These are phyloP conservation scores for Moesziomyces antarcticus DNA, from an alignment of 1,284 basidiomycete species.

Conservation along the genomic window DNA sequence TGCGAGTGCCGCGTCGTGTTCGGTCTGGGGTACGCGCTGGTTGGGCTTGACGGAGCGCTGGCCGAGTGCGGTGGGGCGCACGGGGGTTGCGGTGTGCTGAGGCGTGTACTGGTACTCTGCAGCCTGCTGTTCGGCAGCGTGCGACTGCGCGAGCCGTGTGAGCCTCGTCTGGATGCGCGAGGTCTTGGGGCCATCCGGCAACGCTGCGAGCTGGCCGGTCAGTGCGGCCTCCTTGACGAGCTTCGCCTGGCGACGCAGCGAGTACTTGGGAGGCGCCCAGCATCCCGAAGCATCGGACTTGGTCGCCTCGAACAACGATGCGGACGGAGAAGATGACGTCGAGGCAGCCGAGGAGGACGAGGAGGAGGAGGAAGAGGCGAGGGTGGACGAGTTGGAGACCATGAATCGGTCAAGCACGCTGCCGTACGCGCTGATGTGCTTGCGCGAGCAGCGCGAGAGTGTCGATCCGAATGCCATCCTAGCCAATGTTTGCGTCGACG, in stretches of 20 bases:
- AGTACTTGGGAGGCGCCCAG: conserved; percentile 51
- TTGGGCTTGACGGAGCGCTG: conserved; percentile 13
- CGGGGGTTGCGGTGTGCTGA: not conserved
- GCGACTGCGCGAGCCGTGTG: conserved; percentile 18
- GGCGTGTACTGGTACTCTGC: conserved; percentile 29
- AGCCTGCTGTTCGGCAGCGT: conserved; percentile 23
- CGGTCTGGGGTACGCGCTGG: conserved; percentile 10
- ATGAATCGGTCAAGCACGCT: conserved; percentile 37
- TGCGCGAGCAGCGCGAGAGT: conserved; percentile 8
- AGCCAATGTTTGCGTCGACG: not conserved
- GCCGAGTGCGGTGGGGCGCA: conserved; percentile 4
- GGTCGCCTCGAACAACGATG: conserved; percentile 27
- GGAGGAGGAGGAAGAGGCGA: not conserved
- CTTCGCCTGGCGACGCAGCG: conserved; percentile 51
- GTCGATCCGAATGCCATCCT: conserved; percentile 27
- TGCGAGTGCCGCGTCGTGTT: conserved; percentile 19
- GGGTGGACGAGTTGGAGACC: conserved; percentile 4
- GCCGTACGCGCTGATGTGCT: conserved; percentile 29
- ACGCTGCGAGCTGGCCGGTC: conserved; percentile 13
- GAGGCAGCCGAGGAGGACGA: conserved; percentile 9
- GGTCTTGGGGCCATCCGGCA: conserved; percentile 33
- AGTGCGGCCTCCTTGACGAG: conserved; percentile 39
- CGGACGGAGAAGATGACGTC: not conserved
- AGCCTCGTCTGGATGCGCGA: conserved; percentile 18
- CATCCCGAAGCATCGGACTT: conserved; percentile 30